These are phyloP conservation scores for Cladophialophora psammophila DNA, from an alignment of 2,329 filamentous ascomycete species.

Conservation along the genomic window DNA sequence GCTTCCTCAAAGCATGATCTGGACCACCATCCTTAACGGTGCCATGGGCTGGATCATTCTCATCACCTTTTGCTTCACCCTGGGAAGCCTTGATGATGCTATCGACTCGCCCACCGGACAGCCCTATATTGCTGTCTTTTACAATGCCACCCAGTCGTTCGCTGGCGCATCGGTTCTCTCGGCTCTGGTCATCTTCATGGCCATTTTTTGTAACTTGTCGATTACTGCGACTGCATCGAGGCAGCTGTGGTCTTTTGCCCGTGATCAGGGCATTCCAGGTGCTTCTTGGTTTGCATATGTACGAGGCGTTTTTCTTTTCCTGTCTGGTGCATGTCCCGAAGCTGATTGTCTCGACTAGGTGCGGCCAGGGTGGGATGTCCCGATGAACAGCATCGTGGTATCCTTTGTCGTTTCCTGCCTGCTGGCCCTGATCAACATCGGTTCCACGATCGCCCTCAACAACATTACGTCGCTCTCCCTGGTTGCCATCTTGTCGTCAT, in stretches of 20 bases:
- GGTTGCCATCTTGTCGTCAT: slow-evolving; percentile 50
- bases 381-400: slow-evolving; percentile 46
- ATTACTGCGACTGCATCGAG: slow-evolving; percentile 49
- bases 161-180: slow-evolving; percentile 46
- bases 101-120: slow-evolving; percentile 46
- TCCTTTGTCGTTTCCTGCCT: slow-evolving; percentile 56
- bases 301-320: slow-evolving; percentile 31
- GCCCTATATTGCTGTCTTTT: slow-evolving; percentile 50
- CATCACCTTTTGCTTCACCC: slow-evolving; percentile 48
- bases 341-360: slow-evolving; percentile 24
- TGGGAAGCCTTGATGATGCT: slow-evolving; percentile 47
- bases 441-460: slow-evolving; percentile 50
- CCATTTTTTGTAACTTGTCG: slow-evolving; percentile 44
- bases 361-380: slow-evolving; percentile 38
- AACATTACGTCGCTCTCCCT: slow-evolving; percentile 51
- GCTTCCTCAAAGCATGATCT: slow-evolving; percentile 49
- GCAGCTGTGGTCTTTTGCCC: slow-evolving; percentile 52
- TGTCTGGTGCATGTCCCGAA: neutral
- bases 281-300: slow-evolving; percentile 40
- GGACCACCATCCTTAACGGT: slow-evolving; percentile 49
- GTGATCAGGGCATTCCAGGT: slow-evolving; percentile 51
- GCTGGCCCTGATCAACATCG: slow-evolving; percentile 48
- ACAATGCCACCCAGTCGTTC: slow-evolving; percentile 44
- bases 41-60: slow-evolving; percentile 49
- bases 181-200: slow-evolving; percentile 45